These are phyloP conservation scores for Viola pubescens DNA, from an alignment of 441 rosid species.

Conservation along the genomic window DNA sequence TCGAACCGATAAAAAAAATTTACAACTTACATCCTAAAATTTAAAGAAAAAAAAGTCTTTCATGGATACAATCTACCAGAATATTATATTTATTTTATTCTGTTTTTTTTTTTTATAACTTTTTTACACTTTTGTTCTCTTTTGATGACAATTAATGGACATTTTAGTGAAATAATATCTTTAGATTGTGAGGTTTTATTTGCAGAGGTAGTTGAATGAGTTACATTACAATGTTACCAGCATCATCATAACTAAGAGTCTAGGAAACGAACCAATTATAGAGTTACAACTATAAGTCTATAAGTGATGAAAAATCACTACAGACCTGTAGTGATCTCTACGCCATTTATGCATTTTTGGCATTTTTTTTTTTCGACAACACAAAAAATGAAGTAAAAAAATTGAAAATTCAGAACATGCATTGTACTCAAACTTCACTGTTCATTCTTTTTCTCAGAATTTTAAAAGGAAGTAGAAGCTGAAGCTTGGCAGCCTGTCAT, in stretches of 20 bases:
- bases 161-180: neutral
- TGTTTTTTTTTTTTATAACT: conserved; percentile 1
- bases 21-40: too few species aligned
- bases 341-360: neutral
- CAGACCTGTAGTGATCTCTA: too few species aligned
- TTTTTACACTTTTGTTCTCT: neutral
- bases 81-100: conserved; percentile 10
- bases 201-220: conserved; percentile 13
- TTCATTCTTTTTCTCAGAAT: neutral
- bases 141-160: too few species aligned
- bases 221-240: conserved; percentile 4
- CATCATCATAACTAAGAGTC: conserved; percentile 14
- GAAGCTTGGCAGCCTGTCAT: neutral
- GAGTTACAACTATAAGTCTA: neutral
- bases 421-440: neutral
- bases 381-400: neutral
- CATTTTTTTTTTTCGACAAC: neutral
- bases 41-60: conserved; percentile 24
- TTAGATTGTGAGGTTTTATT: conserved; percentile 17
- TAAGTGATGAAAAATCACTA: neutral
- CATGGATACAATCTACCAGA: conserved; percentile 43
- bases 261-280: neutral
- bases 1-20: too few species aligned
- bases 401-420: neutral
- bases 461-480: neutral